Evolutionary conservation across 352 stramenopile genomes (phyloP), one percentile per base, ranked within the genome.

Genomic region (Phytophthora vignae): DNA sequence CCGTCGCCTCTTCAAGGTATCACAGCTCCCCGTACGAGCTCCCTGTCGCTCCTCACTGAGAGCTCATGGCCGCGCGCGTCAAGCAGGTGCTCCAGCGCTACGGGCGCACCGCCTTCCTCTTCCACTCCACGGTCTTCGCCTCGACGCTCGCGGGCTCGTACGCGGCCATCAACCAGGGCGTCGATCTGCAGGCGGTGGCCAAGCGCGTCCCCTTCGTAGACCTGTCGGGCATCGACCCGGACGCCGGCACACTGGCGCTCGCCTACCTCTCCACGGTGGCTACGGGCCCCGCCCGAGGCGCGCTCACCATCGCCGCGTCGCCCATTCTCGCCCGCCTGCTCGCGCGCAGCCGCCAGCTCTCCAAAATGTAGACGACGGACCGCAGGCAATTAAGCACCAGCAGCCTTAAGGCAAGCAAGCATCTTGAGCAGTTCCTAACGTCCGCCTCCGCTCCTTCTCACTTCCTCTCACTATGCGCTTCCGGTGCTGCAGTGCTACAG

Each of bases 261-360:
- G 88, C 89, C 50, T 99, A 99, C 79, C 97, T 99, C 65, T 90
- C 96, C 19, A 94, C 98, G 8, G 88, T 95, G 61, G 93, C 94
- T 42, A 94, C 84, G 44, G 86, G 89, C 6, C 87, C 89, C 8
- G 83, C 84, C 7, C 76, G 89, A 57, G 89, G 87, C 19, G 85
- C 84, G 12, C 67, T 94, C 57, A 96, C 89, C 27, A 92, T 96
- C 73, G 84, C 82, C 17, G 82, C 77, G 29, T 88, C 81, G 56
- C 89, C 89, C 11, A 81, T 92, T 66, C 80, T 96, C 57, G 89
- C 89, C 27, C 83, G 89, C 40, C 58, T 92, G 57, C 73, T 94
- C 42, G 74, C 83, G 15, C 84, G 84, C 38, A 74, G 73, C 57
- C 69, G 66, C 19, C 56, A 71, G 46, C 62, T 73, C 31, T 59